Percentiles rank a stretch among this genome's conserved stretches.
phyloP scores from a whole-genome alignment of 1,284 basidiomycete species.

The Trametes hirsuta region DNA sequence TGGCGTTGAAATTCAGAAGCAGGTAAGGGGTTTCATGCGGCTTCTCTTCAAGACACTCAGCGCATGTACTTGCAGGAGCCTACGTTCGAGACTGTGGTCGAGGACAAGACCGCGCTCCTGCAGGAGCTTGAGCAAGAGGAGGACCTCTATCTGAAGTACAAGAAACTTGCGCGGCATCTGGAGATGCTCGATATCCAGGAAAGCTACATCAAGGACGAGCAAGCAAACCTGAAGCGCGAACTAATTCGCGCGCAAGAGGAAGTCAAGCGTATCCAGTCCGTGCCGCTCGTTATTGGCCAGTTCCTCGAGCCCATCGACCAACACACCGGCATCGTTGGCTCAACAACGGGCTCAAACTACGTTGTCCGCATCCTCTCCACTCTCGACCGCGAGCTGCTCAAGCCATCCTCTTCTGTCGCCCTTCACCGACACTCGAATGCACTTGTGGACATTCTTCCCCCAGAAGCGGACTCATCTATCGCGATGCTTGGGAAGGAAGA shows the following conservation, averaged over 20 bases:
- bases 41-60: slow-evolving; percentile 7
- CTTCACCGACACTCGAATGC: slow-evolving; percentile 99
- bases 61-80: slow-evolving; percentile 67
- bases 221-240: slow-evolving; percentile 96
- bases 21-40: slow-evolving; percentile 53
- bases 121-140: slow-evolving; percentile 84
- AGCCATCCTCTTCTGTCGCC: slow-evolving; percentile 96
- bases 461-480: slow-evolving; percentile 98
- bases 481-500: slow-evolving; percentile 93
- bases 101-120: slow-evolving; percentile 85
- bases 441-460: slow-evolving; percentile 97
- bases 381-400: slow-evolving; percentile 95
- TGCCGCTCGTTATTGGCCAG: slow-evolving; percentile 99
- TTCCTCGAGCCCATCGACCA: slow-evolving; percentile 99
- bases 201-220: slow-evolving; percentile 99
- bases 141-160: slow-evolving; percentile 94
- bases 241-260: slow-evolving; percentile 98
- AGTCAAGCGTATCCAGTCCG: slow-evolving; percentile 98
- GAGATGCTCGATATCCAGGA: slow-evolving; percentile 96
- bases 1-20: slow-evolving; percentile 84
- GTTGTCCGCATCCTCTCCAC: slow-evolving; percentile 98
- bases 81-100: slow-evolving; percentile 85
- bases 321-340: slow-evolving; percentile 96
- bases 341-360: slow-evolving; percentile 98
- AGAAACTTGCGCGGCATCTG: slow-evolving; percentile 89